Conservation (phyloP, 2,329 filamentous ascomycete species). For the Alternaria novae-zelandiae region DNA sequence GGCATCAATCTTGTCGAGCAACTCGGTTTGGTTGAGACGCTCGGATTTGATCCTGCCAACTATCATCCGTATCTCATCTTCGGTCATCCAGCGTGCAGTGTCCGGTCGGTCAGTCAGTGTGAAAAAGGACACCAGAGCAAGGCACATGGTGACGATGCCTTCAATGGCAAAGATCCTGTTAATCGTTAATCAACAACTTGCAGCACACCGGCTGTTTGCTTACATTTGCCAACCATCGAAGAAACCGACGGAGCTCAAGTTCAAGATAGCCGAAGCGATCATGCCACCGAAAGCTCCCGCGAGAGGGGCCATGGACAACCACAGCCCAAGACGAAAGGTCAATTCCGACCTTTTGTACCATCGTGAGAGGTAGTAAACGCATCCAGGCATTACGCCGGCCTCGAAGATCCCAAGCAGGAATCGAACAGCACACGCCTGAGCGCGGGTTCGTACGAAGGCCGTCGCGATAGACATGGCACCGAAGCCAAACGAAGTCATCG, state of each 20-base stretch:
- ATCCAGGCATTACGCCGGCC: slow-evolving; percentile 72
- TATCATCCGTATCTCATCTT: slow-evolving; percentile 68
- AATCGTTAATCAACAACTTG: neutral
- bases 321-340: slow-evolving; percentile 68
- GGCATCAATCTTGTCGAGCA: slow-evolving; percentile 67
- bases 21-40: slow-evolving; percentile 62
- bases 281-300: slow-evolving; percentile 73
- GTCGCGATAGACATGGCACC: slow-evolving; percentile 67
- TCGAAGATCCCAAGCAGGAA: slow-evolving; percentile 70
- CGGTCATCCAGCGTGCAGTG: slow-evolving; percentile 66
- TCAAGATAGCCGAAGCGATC: slow-evolving; percentile 65
- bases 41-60: slow-evolving; percentile 70
- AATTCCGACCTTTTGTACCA: slow-evolving; percentile 74
- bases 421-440: slow-evolving; percentile 63
- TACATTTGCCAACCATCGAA: slow-evolving; percentile 66
- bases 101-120: slow-evolving; percentile 71
- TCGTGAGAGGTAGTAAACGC: slow-evolving; percentile 72
- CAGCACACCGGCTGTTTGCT: neutral
- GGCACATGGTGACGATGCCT: slow-evolving; percentile 64
- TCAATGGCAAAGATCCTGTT: slow-evolving; percentile 67
- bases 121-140: slow-evolving; percentile 64
- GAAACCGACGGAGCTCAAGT: slow-evolving; percentile 61
- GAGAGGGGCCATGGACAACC: slow-evolving; percentile 70
- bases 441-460: slow-evolving; percentile 64
- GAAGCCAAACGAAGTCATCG: slow-evolving; percentile 64